Percentiles rank a stretch among this genome's conserved stretches.
Evolutionary conservation across 352 stramenopile genomes (phyloP).

Genomic region (Globisporangium polare): DNA sequence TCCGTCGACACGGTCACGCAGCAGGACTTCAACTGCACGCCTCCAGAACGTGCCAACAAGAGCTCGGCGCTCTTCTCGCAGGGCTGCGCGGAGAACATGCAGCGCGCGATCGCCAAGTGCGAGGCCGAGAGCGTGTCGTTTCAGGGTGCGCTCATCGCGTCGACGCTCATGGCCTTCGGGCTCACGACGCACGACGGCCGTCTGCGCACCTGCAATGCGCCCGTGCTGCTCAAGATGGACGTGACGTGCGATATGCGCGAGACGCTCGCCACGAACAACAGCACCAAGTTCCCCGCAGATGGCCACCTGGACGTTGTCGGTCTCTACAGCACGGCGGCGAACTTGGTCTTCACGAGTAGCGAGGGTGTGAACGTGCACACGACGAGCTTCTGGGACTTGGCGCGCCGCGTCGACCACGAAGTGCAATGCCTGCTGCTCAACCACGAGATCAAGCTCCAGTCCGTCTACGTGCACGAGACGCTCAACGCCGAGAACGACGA

Average conservation of each 20-base stretch:
- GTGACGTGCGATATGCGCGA: conserved; percentile 43
- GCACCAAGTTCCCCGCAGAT: conserved; percentile 7
- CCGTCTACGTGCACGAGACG: conserved; percentile 55
- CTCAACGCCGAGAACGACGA: conserved; percentile 35
- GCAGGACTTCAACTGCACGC: conserved; percentile 31
- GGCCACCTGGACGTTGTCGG: conserved; percentile 28
- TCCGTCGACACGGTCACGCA: conserved; percentile 35
- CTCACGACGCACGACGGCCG: conserved; percentile 29
- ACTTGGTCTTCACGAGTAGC: conserved; percentile 49
- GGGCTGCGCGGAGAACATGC: conserved; percentile 38
- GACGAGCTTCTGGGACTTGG: conserved; percentile 50
- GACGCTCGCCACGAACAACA: conserved; percentile 12
- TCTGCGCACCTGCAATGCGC: conserved; percentile 21
- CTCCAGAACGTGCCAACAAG: conserved; percentile 30
- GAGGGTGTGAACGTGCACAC: conserved; percentile 31
- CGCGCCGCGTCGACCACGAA: conserved; percentile 47
- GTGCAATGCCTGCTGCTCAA: conserved; percentile 30
- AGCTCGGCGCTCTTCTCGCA: conserved; percentile 45
- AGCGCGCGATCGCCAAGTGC: conserved; percentile 31
- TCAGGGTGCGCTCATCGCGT: conserved; percentile 39
- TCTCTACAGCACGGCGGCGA: conserved; percentile 38
- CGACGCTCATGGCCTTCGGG: conserved; percentile 41
- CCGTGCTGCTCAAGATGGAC: conserved; percentile 46
- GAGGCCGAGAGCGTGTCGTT: conserved; percentile 35
- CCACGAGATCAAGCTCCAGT: conserved; percentile 64